Evolutionary conservation across 2,329 filamentous ascomycete species (phyloP), one percentile per base, ranked within the genome.

Genomic region (Pseudocercospora pini-densiflorae): DNA sequence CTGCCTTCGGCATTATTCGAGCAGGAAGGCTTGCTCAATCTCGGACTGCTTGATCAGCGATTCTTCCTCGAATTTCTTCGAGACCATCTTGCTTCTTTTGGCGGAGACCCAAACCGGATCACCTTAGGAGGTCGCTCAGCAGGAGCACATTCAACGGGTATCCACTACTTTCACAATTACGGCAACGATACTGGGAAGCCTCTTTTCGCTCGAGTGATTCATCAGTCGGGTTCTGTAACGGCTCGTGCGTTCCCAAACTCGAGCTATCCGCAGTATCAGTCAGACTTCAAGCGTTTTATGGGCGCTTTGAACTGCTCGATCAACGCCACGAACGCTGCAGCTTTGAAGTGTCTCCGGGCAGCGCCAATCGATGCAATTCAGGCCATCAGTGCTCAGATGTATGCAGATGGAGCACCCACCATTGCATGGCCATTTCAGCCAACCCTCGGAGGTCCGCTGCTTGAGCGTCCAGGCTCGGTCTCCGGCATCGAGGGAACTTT

Each of bases 61-160:
- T 67, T 79, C 68, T 78, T 75, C 0, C 70, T 83, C 49, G 77
- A 78, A 5, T 83, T 80, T 79, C 75, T 83, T 14, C 65, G 71
- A 47, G 70, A 73, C 4, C 73, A 75, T 55, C 81, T 82, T 59
- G 76, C 51, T 6, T 76, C 75, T 1, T 83, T 82, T 65, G 71
- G 81, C n/a, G 79, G 77, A 47, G 72, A 75, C 64, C 63, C 62
- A 5, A 64, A 68, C 1, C 67, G 72, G 45, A 71, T 75, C 1
- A 74, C 70, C 0, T 62, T 73, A 3, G 62, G 72, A 7, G 70
- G 70, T 0, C 76, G 84, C 45, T 88, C 86, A 71, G 87, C 88
- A 31, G 88, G 88, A 14, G 86, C 86, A 10, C 89, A 91, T 76
- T 88, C 87, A 66, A 85, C 90, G 69, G 89, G 89, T 2, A 89